Evolutionary conservation across 2,329 filamentous ascomycete species (phyloP).

Genomic region (Fusarium sp.): DNA sequence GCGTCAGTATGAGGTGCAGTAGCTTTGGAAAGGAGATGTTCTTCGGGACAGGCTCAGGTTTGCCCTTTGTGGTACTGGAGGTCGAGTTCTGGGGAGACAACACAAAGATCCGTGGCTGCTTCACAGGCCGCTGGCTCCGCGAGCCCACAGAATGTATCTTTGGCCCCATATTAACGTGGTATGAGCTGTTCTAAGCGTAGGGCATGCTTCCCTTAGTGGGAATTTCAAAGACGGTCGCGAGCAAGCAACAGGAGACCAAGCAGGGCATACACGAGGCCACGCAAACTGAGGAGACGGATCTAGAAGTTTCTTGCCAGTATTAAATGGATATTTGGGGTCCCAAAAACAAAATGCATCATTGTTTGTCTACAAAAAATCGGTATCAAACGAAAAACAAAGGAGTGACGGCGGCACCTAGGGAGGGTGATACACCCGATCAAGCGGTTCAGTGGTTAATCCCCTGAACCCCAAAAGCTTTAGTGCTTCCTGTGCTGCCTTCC

Average conservation of each 20-base stretch:
- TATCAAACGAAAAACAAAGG: not conserved
- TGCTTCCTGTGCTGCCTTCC: not conserved
- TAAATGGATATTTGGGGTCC: not conserved
- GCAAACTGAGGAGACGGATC: too few species aligned
- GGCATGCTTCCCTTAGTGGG: not conserved
- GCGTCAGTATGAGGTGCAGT: accelerated
- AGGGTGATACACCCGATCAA: not conserved
- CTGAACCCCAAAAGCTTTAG: not conserved
- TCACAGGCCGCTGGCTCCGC: not conserved
- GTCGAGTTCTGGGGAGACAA: not conserved
- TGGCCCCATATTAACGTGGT: accelerated
- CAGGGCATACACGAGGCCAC: too few species aligned
- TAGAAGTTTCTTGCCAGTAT: too few species aligned
- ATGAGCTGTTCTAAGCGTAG: too few species aligned
- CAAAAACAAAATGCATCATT: not conserved
- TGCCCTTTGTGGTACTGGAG: not conserved
- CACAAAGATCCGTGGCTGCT: not conserved
- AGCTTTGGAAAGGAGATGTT: too few species aligned
- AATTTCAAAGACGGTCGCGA: not conserved
- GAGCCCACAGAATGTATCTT: too few species aligned
- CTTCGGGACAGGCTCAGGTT: not conserved
- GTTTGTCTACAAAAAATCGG: not conserved
- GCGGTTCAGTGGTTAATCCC: not conserved
- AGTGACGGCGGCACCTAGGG: not conserved
- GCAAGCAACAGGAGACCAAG: too few species aligned